Evolutionary conservation across 2,329 filamentous ascomycete species (phyloP).

Genomic region (Sordariomycetes sp.): DNA sequence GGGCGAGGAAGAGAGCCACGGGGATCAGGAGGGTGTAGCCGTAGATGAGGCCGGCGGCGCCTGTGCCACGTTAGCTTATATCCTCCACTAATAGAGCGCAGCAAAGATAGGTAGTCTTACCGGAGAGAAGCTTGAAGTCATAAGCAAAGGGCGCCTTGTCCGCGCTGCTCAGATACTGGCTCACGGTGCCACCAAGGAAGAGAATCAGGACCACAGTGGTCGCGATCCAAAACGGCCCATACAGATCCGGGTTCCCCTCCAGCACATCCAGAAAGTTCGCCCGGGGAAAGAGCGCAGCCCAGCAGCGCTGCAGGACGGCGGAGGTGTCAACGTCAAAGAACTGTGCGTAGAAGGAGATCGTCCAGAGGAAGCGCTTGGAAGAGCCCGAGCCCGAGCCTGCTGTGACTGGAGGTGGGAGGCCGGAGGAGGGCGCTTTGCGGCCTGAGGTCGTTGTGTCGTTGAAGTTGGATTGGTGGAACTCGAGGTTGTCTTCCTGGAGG

Average conservation of each 20-base stretch:
- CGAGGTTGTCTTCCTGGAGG: slow-evolving; percentile 95
- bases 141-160: slow-evolving; percentile 73
- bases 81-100: neutral
- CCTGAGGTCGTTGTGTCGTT: slow-evolving; percentile 43
- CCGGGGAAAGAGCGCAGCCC: slow-evolving; percentile 79
- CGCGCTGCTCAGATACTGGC: slow-evolving; percentile 69
- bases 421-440: slow-evolving; percentile 36
- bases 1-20: slow-evolving; percentile 71
- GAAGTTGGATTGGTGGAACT: slow-evolving; percentile 94
- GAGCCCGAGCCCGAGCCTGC: slow-evolving; percentile 29
- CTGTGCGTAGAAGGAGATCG: slow-evolving; percentile 86
- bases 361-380: slow-evolving; percentile 89
- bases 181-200: slow-evolving; percentile 92
- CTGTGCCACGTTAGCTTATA: slow-evolving; percentile 24
- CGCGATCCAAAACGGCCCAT: slow-evolving; percentile 97
- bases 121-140: slow-evolving; percentile 82
- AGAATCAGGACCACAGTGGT: slow-evolving; percentile 94
- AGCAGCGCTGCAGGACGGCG: slow-evolving; percentile 79
- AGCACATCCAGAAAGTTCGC: slow-evolving; percentile 95
- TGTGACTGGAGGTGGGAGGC: slow-evolving; percentile 50
- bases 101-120: slow-evolving; percentile 31
- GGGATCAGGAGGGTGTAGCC: slow-evolving; percentile 89
- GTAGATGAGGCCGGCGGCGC: slow-evolving; percentile 86
- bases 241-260: slow-evolving; percentile 92
- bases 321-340: slow-evolving; percentile 98